Conservation (phyloP, 2,329 filamentous ascomycete species). For the Aspergillus fumigatus region DNA sequence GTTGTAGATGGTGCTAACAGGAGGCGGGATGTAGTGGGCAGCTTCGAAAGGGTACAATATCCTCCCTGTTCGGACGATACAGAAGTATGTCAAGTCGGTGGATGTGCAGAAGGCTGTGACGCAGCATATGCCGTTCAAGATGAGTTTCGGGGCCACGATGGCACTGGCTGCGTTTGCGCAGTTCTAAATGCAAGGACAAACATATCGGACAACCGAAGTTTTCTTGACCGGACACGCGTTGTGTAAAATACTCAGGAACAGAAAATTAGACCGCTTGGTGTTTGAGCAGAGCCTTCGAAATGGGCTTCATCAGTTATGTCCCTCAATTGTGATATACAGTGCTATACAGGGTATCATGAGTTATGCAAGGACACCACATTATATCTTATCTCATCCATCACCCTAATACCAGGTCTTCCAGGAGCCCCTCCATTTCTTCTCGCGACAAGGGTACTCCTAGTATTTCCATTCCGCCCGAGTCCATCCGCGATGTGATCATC, state of each 20-base stretch:
- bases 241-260: background rate
- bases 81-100: conserved; percentile 39
- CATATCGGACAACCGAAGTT: background rate
- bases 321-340: conserved; percentile 2
- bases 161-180: conserved; percentile 44
- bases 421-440: conserved; percentile 81
- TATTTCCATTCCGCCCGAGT: conserved; percentile 78
- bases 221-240: background rate
- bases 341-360: conserved; percentile 32
- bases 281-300: background rate
- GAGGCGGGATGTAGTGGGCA: conserved; percentile 32
- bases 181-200: conserved; percentile 21
- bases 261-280: background rate
- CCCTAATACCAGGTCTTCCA: conserved; percentile 65
- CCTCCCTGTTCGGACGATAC: conserved; percentile 37
- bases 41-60: conserved; percentile 45
- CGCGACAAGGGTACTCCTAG: conserved; percentile 79
- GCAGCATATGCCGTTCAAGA: conserved; percentile 42
- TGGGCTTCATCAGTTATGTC: background rate
- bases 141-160: conserved; percentile 44
- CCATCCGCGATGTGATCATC: conserved; percentile 87
- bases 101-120: conserved; percentile 36
- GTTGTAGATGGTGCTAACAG: background rate
- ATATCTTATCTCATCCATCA: conserved; percentile 14
- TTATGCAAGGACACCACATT: conserved; percentile 12